Evolutionary conservation across 768 basidiomycete species (phyloP).

Genomic region (Collybia sp.): DNA sequence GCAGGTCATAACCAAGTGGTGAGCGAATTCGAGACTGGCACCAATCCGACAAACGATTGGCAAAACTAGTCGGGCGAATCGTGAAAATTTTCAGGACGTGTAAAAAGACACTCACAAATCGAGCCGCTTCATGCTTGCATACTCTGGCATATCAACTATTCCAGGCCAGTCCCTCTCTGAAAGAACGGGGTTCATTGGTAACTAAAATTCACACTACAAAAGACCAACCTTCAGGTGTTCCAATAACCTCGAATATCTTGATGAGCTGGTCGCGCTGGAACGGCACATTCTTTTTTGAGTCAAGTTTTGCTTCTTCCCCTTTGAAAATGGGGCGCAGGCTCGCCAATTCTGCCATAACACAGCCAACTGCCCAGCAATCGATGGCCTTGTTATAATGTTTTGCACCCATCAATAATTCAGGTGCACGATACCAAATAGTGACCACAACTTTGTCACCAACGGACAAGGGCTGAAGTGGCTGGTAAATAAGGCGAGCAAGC

Average conservation of each 20-base stretch:
- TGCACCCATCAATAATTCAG: constrained; percentile 92
- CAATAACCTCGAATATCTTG: constrained; percentile 94
- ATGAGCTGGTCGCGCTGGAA: constrained; percentile 94
- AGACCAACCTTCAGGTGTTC: constrained; percentile 75
- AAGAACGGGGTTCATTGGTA: constrained; percentile 3
- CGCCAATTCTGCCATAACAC: constrained; percentile 94
- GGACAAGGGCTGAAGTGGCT: constrained; percentile 88
- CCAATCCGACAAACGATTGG: constrained; percentile 71
- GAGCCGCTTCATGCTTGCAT: constrained; percentile 72
- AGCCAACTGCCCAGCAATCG: constrained; percentile 97
- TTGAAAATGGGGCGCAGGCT: constrained; percentile 97
- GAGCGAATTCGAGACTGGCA: constrained; percentile 61
- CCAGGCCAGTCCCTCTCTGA: constrained; percentile 87
- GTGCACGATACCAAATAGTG: constrained; percentile 99
- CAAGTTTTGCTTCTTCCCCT: constrained; percentile 97
- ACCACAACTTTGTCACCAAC: constrained; percentile 98
- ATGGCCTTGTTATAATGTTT: constrained; percentile 97
- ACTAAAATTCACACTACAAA: background rate
- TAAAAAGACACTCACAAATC: constrained; percentile 49
- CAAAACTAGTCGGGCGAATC: constrained; percentile 19
- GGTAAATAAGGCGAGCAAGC: constrained; percentile 85
- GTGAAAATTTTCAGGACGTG: background rate
- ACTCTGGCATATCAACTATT: constrained; percentile 83
- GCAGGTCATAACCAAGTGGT: constrained; percentile 70
- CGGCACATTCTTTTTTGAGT: constrained; percentile 95